Evolutionary conservation across 2,329 filamentous ascomycete genomes (phyloP), one percentile per base, ranked within the genome.

Genomic region (Diaporthe helianthi): DNA sequence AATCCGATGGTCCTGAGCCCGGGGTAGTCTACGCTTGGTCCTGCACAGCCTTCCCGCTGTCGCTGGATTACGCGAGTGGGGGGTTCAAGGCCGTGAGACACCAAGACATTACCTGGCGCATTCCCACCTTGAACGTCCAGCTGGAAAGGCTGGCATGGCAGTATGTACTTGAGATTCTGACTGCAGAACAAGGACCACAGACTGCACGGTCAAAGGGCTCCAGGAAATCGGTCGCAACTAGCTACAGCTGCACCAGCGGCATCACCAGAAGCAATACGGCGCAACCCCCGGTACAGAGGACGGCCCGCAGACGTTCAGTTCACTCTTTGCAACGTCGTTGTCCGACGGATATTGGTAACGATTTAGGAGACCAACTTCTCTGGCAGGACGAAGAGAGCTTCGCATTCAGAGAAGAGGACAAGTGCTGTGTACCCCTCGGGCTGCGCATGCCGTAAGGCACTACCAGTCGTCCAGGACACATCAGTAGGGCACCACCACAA

Each of bases 401-500:
- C 31, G 52, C 44, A 53, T 29, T 29, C 54, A 19, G 29, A 31
- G 33, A 58, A 31, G 33, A 58, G 19, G 17, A n/a, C 51, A 24
- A 61, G 33, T 36, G 58, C 65, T 54, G 54, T 54, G 63, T 41
- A 22, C 53, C 17, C 7, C 46, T 26, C 19, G 22, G 26, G 65
- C 58, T 49, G 31, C 51, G 33, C 31, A 63, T 41, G 47, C 66
- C 38, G 47, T 51, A 49, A 38, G 31, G 63, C 54, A 55, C 54
- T 31, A 38, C 10, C 13, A 17, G 36, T 38, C 36, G 36, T 38
- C 36, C 36, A 68, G 38, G 41, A 67, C 47, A 49, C 46, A 46
- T 53, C 46, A 69, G 41, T 52, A 49, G 65, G 65, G 65, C 60
- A 53, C 67, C 46, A 58, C 67, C 46, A 51, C 55, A 58, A 58